Evolutionary conservation across 2,329 filamentous ascomycete genomes (phyloP), one percentile per base, ranked within the genome.

Genomic region (Cladosporium sp.): DNA sequence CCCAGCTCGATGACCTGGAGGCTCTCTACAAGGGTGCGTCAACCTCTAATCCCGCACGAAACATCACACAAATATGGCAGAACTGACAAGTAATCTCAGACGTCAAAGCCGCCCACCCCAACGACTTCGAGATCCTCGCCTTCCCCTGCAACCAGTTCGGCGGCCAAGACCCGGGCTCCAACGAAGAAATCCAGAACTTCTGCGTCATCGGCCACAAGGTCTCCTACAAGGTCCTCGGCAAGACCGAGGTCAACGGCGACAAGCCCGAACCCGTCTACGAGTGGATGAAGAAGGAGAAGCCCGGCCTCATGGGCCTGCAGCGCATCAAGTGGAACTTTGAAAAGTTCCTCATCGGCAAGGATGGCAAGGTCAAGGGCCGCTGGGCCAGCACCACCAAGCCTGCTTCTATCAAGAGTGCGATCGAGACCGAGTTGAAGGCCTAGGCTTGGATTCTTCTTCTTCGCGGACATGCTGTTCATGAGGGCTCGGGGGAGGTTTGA

Each of bases 71-170:
- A 34, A 1, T 12, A 19, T 44, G 28, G 3, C 17, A 44, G 25
- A 37, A 32, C 49, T 52, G 22, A 52, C 44, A 39, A 48, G 51
- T 36, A 22, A 19, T 44, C 45, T 15, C 63, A 69, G 75, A 78
- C 52, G 69, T 97, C 71, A 85, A 84, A 66, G 79, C 79, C 64
- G 80, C 84, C 69, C 79, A 95, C 79, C 82, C 80, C 32, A 85
- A 90, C 64, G 82, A 91, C 70, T 94, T 99, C 73, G 81, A 85
- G 69, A 85, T 99, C 77, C 82, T 99, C 71, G 94, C 92, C 68
- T 97, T 99, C 79, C 94, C 94, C 58, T 97, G 93, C 86, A 99
- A 97, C 82, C 94, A 99, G 77, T 99, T 99, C 76, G 90, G 87
- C 70, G 76, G 77, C 65, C 94, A 99, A 77, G 94, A 97, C 72